Evolutionary conservation across 805 yeast genomes (phyloP), one percentile per base, ranked within the genome.

Genomic region (Lachancea cidri): DNA sequence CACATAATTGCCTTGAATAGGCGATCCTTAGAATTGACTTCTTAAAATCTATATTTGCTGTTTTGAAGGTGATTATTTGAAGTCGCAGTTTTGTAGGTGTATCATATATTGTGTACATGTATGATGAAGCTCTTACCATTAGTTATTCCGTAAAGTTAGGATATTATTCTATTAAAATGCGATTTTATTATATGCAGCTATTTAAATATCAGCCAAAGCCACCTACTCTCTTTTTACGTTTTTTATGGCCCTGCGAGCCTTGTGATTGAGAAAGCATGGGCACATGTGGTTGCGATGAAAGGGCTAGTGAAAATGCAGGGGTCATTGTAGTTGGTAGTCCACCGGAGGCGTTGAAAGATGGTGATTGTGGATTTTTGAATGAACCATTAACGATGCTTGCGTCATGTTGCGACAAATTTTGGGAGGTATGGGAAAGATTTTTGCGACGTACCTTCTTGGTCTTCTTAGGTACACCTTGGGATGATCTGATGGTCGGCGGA

Each of bases 211-310:
- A 74, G 19, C 70, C 72, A 57, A 76, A 75, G 3, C 80, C 80
- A 13, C 77, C 69, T 42, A 68, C 66, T 47, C 65, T 69, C 53
- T 69, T 72, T 62, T 70, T 73, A 50, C 62, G 67, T 50, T 59
- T 64, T 42, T 56, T 60, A 4, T 44, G 34, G 16, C 50, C 36
- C 24, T 46, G 51, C 27, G 46, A 42, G 35, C 39, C 42, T 37
- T 47, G 53, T 16, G 56, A 48, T 33, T 48, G 53, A 7, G 56
- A 52, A 5, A 44, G 25, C 15, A 48, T 42, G 4, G 54, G 41
- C 3, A 50, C 33, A 1, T 43, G 40, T 16, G 52, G 41, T 37
- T 54, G 59, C 49, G 44, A 35, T 3, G 44, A 41, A 2, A 44
- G 16, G 4, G 52, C 42, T 29, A 59, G 39, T n/a, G 63, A 49